phyloP scores from a whole-genome alignment of 352 stramenopile species.

The Phytophthora europaea region DNA sequence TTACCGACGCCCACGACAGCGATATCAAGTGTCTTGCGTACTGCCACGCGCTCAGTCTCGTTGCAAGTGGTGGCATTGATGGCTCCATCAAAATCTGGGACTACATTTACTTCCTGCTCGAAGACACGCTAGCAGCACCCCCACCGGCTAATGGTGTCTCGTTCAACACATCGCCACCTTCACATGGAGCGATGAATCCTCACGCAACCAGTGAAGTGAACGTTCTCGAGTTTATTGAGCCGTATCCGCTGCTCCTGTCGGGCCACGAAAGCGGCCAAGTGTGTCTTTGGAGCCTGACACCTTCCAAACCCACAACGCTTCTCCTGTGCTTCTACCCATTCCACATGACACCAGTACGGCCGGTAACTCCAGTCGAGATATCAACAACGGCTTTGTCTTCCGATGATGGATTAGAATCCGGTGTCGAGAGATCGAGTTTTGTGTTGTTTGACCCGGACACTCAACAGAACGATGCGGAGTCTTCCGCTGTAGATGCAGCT shows the following conservation, averaged over 20 bases:
- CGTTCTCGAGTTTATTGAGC: conserved; percentile 76
- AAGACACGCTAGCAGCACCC: conserved; percentile 56
- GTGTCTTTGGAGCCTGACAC: conserved; percentile 67
- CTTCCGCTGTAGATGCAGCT: not conserved
- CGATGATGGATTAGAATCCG: conserved; percentile 12
- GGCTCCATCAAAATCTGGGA: conserved; percentile 87
- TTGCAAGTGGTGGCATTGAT: conserved; percentile 70
- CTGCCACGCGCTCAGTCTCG: conserved; percentile 73
- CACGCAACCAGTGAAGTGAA: conserved; percentile 60
- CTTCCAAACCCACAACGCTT: conserved; percentile 52
- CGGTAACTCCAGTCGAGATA: conserved; percentile 8
- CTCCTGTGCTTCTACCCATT: conserved; percentile 56
- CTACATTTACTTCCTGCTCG: conserved; percentile 86
- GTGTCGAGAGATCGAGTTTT: not conserved
- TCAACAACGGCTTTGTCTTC: not conserved
- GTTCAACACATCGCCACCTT: conserved; percentile 17
- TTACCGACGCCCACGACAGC: conserved; percentile 75
- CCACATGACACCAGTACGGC: conserved; percentile 29
- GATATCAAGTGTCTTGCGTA: conserved; percentile 87
- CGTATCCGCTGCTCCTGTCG: conserved; percentile 75
- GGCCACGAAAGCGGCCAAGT: conserved; percentile 78
- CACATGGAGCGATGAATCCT: not conserved
- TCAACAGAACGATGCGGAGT: not conserved
- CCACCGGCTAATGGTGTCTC: conserved; percentile 15
- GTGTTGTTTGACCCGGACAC: not conserved